A percentile compares a stretch with the other conserved stretches of the same genome.
These are phyloP conservation scores for Alloteropsis angusta DNA, from an alignment of 202 grass and related monocot genomes.

Conservation along the genomic window DNA sequence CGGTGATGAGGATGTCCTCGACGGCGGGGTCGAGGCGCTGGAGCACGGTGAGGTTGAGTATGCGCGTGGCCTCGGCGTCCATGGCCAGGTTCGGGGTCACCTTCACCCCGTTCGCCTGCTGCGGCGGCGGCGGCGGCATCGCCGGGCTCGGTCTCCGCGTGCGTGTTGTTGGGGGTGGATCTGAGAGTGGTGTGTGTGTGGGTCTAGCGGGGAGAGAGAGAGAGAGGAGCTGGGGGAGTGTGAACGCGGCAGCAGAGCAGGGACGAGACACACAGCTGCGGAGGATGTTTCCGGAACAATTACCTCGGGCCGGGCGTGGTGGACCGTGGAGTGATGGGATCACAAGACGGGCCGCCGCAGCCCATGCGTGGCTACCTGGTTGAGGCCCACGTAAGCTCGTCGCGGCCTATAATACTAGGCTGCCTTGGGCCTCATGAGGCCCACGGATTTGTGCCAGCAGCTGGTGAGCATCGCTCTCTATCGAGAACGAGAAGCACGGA, in stretches of 20 bases:
- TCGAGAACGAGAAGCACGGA: no score
- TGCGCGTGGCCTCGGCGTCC: slow-evolving; percentile 60
- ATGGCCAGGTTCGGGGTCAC: slow-evolving; percentile 59
- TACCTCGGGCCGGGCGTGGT: no score
- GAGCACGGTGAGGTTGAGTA: slow-evolving; percentile 67
- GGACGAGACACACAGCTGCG: not conserved
- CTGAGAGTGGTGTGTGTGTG: not conserved
- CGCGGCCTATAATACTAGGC: no score
- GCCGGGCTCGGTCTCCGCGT: slow-evolving; percentile 14
- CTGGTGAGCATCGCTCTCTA: no score
- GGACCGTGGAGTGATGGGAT: not conserved
- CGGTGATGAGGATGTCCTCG: slow-evolving; percentile 81
- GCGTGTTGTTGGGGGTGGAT: slow-evolving; percentile 6
- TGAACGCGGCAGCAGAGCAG: no score
- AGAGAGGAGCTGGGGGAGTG: not conserved
- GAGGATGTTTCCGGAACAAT: not conserved
- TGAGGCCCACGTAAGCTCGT: no score
- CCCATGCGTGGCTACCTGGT: no score
- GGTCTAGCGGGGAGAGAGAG: not conserved
- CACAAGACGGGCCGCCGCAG: not conserved
- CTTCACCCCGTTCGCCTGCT: slow-evolving; percentile 35
- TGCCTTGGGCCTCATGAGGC: no score
- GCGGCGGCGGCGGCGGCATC: slow-evolving; percentile 31
- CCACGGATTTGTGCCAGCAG: no score
- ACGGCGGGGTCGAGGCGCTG: slow-evolving; percentile 82